A percentile compares a stretch with the other conserved stretches of the same genome.
Conservation (phyloP, 2,329 filamentous ascomycete species). For the Lasiodiplodia gonubiensis region DNA sequence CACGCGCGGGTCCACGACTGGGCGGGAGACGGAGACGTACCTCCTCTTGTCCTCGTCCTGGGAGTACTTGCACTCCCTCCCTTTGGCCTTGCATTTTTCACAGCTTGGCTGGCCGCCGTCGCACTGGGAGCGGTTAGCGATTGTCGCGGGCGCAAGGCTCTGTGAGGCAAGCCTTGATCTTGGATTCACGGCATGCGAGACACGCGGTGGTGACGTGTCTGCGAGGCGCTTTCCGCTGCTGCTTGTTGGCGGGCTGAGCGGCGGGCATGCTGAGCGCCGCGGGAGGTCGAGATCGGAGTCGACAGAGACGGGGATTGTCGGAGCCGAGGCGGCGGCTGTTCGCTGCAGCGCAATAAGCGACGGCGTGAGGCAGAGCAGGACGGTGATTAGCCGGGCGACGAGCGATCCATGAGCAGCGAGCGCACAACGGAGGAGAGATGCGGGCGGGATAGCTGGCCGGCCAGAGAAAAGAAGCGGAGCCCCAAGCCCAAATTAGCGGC, state of each 20-base stretch:
- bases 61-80: constrained; percentile 28
- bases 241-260: constrained; percentile 2
- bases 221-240: constrained; percentile 27
- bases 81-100: constrained; percentile 29
- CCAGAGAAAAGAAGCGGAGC: constrained; percentile 26
- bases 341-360: constrained; percentile 7
- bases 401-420: constrained; percentile 19
- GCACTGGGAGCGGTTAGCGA: constrained; percentile 27
- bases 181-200: constrained; percentile 29
- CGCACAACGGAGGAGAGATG: background rate
- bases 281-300: background rate
- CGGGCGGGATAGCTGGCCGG: constrained; percentile 12
- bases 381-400: constrained; percentile 23
- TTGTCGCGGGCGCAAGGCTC: constrained; percentile 10
- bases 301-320: constrained; percentile 8
- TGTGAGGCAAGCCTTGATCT: constrained; percentile 29
- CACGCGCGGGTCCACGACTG: background rate
- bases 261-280: constrained; percentile 16
- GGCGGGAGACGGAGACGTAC: background rate
- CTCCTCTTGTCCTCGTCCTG: constrained; percentile 29
- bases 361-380: background rate
- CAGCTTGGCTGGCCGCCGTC: constrained; percentile 29
- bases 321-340: constrained; percentile 3
- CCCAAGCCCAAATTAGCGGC: constrained; percentile 26
- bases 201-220: constrained; percentile 29